Evolutionary conservation across 176 grass and related monocot genomes (phyloP), one percentile per base, ranked within the genome.

Genomic region (Luzula sylvatica): DNA sequence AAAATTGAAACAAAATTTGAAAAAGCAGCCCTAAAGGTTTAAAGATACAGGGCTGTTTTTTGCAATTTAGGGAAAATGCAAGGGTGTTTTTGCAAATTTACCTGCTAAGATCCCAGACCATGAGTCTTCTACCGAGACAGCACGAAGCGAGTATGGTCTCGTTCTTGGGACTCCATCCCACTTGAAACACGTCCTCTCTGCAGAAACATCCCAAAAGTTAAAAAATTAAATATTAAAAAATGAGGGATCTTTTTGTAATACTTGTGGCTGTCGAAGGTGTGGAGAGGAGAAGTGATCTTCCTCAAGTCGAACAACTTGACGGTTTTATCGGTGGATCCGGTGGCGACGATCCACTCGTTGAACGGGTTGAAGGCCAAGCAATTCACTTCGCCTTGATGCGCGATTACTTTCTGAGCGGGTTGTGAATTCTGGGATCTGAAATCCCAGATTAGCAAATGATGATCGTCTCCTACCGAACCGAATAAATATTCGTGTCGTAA

Each of bases 41-140:
- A n/a, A n/a, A n/a, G n/a, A n/a, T n/a, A n/a, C n/a, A n/a, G n/a
- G n/a, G n/a, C n/a, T n/a, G n/a, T n/a, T n/a, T n/a, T n/a, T n/a
- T n/a, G n/a, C n/a, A n/a, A n/a, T n/a, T n/a, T n/a, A n/a, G n/a
- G n/a, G n/a, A n/a, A n/a, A n/a, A n/a, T n/a, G n/a, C n/a, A n/a
- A n/a, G n/a, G n/a, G n/a, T n/a, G n/a, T n/a, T n/a, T n/a, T n/a
- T n/a, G n/a, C n/a, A n/a, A 45, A 52, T 54, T 63, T 70, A 90
- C 92, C 81, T 98, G 92, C 92, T 98, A 65, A 98, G 58, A 48
- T 98, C 92, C 92, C 92, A 98, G 50, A 98, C 75, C 92, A 98
- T 98, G 20, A 98, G 81, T 27, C 92, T 86, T 59, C 92, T 86
- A 14, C 92, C 92, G 15, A 83, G 78, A 57, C 92, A 98, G 63